Base-by-base conservation (phyloP, 1,284 basidiomycete genomes). In the Irpex sp. region DNA sequence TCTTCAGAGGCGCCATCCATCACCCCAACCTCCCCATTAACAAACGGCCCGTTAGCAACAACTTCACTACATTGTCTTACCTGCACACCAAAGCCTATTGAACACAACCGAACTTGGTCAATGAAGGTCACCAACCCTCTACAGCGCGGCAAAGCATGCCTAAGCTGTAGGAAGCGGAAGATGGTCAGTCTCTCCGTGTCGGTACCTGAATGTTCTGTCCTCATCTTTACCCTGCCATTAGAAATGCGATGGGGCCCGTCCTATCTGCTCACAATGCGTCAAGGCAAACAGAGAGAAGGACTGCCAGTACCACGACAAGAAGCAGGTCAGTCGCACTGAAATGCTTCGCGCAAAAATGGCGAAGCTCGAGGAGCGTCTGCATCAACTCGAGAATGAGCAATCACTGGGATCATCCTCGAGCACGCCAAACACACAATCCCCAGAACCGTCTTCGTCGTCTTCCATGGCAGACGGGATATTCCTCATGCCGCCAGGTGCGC, bases 291-390 rank as follows among this genome's bases (percentile, higher is more conserved):
- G 85, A 38, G 73, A 75, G 2, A 69, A 75, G 3, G 81, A 84
- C 58, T 88, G 86, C 72, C 76, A 81, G 62, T 88, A 86, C 74
- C 84, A 87, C 69, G 85, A 87, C 70, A 82, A 81, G 71, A 81
- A 82, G 67, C 81, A 82, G 63, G 85, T 86, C 70, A 86, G 83
- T 68, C 81, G 85, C 31, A 87, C 85, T 1, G 82, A 86, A 70
- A 77, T 84, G 34, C 75, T 88, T 38, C 83, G 82, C 66, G 84
- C 86, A 67, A 85, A 85, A 69, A 76, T 86, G 58, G 75, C 77
- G 6, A 75, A 80, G 61, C 78, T 87, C 36, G 84, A 86, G 70
- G 77, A 78, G 21, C 79, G 83, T 49, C 75, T 88, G 51, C 80
- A 80, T 21, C 82, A 87, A 69, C 78, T 87, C 6, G 84, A 85